A percentile compares a stretch with the other conserved stretches of the same genome.
These are phyloP conservation scores for Populus hybrid DNA, from an alignment of 441 rosid species.

Conservation along the genomic window DNA sequence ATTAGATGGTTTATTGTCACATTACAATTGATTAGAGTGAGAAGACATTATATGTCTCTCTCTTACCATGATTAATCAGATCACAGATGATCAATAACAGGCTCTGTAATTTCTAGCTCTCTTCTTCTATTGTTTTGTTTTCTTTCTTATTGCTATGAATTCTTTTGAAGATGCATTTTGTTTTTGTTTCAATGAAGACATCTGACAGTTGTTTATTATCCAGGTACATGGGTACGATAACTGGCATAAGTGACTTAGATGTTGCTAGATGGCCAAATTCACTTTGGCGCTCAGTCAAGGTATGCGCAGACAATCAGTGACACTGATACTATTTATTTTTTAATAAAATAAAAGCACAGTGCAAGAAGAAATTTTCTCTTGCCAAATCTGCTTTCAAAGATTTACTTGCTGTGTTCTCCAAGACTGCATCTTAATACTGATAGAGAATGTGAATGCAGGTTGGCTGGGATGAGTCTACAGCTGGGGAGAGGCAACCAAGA, in stretches of 20 bases:
- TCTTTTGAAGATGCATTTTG: neutral
- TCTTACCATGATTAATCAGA: neutral
- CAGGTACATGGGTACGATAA: constrained; percentile 99
- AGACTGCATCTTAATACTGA: constrained; percentile 4
- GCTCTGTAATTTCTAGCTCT: neutral
- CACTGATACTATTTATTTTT: neutral
- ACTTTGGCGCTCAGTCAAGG: constrained; percentile 99
- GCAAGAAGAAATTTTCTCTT: neutral
- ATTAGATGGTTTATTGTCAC: neutral
- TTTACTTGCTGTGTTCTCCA: neutral
- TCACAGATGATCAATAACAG: neutral
- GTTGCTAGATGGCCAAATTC: constrained; percentile 87
- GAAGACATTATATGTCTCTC: neutral
- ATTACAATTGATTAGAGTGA: neutral
- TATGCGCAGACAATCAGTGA: constrained; percentile 15
- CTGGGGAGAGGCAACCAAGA: constrained; percentile 98
- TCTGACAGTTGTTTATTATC: constrained; percentile 25
- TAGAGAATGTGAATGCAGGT: constrained; percentile 51
- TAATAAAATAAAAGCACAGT: neutral
- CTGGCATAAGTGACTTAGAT: constrained; percentile 93
- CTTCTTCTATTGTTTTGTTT: neutral
- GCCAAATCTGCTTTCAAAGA: neutral
- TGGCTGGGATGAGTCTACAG: constrained; percentile 99
- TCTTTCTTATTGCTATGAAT: constrained; percentile 6
- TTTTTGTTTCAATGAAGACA: neutral